Conservation (phyloP, 2,329 filamentous ascomycete species). For the Botrytis sinoallii region DNA sequence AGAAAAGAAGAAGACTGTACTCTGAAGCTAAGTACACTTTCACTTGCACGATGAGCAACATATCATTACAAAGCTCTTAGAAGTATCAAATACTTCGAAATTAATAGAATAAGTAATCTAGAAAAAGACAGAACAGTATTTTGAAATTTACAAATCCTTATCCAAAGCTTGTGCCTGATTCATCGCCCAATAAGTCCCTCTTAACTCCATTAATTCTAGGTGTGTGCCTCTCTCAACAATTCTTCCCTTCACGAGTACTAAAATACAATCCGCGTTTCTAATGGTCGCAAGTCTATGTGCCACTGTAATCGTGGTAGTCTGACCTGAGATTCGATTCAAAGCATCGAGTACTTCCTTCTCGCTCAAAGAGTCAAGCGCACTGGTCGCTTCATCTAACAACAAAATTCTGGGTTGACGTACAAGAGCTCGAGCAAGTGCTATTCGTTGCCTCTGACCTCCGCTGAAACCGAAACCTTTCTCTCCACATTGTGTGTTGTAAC, state of each 20-base stretch:
- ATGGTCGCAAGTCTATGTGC: conserved; percentile 74
- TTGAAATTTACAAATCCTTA: neutral
- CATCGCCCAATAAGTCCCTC: conserved; percentile 54
- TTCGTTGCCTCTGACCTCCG: conserved; percentile 89
- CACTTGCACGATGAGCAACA: neutral
- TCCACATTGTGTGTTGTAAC: conserved; percentile 82
- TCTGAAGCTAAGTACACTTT: neutral
- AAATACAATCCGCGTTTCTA: conserved; percentile 44
- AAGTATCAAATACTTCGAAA: neutral
- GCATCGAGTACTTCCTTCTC: conserved; percentile 77
- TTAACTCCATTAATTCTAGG: conserved; percentile 54
- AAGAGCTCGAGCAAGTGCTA: conserved; percentile 82
- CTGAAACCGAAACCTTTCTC: conserved; percentile 79
- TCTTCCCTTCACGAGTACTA: conserved; percentile 24
- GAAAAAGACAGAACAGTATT: neutral
- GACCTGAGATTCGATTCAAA: conserved; percentile 40
- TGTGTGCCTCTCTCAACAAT: conserved; percentile 26
- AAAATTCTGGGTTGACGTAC: conserved; percentile 83
- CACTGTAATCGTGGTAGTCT: conserved; percentile 70
- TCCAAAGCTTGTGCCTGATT: conserved; percentile 66
- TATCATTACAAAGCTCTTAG: neutral
- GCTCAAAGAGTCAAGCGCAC: conserved; percentile 69
- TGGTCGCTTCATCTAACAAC: conserved; percentile 77
- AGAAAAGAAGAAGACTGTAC: neutral
- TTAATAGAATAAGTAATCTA: rapidly evolving